Base-by-base conservation (phyloP, 331 rosid species). In the Stylosanthes scabra region DNA sequence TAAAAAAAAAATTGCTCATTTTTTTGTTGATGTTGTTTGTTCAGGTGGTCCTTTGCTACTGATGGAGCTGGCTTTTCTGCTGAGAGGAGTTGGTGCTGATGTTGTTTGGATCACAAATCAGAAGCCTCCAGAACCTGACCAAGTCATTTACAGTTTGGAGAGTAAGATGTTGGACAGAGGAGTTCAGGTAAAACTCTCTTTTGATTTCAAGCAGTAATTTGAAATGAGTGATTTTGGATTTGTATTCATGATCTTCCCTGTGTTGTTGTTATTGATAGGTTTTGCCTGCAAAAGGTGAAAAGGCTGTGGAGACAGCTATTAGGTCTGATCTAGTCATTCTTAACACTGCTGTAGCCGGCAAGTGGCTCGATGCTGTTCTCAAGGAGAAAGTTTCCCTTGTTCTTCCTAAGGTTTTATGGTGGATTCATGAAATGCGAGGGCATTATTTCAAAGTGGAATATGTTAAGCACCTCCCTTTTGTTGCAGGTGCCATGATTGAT, bases 341-440 rank as follows among this genome's bases (percentile, higher is more conserved):
- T 16, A 94, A 94, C 72, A 94, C 99, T 56, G 99, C 97, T 41
- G 99, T 94, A 45, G 95, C 99, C 67, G 99, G 99, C 54, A 94
- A 94, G 85, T 94, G 99, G 99, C 83, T 94, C 76, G 99, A 89
- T 88, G 87, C 84, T 8, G 89, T 90, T 71, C 81, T 91, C 63
- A 91, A 87, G 87, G 96, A 89, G 66, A 91, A 89, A 68, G 89
- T 91, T 78, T 74, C 88, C 50, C 72, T 5, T 2, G 90, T 91
- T 59, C 96, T 94, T 81, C 97, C 99, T 27, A 94, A 91, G 92
- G 96, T 91, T 80, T 88, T 91, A 68, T 91, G 97, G 93, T 94
- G 99, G 99, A 94, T 94, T 85, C 99, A 91, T 84, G 97, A 94
- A 80, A 94, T 94, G 97, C 95, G 97, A 40, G 96, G 97, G 80